These are phyloP conservation scores for Rhizoctonia solani DNA, from an alignment of 1,284 basidiomycete genomes.

Conservation along the genomic window DNA sequence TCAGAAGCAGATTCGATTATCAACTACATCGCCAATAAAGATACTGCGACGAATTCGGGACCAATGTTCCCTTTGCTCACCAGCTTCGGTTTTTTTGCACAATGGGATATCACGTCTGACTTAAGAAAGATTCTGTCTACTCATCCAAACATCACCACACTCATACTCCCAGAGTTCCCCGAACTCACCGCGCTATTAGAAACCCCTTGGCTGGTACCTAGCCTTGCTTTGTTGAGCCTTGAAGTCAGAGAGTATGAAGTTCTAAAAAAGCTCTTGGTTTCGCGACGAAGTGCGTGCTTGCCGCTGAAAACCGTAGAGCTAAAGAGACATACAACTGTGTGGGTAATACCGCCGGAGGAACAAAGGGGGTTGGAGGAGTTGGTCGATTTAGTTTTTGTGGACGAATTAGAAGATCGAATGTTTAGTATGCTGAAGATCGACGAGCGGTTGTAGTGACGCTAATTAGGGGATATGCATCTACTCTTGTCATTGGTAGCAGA, in stretches of 20 bases:
- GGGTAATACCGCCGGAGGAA: not conserved
- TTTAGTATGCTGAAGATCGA: too few species aligned
- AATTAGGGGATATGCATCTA: too few species aligned
- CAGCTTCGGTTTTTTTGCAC: not conserved
- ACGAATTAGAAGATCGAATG: not conserved
- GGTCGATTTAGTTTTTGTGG: slow-evolving; percentile 12
- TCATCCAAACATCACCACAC: not conserved
- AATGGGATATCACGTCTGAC: not conserved
- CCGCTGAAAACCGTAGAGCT: too few species aligned
- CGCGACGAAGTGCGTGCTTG: too few species aligned
- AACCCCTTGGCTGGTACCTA: not conserved
- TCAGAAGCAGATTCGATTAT: too few species aligned
- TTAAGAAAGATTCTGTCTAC: not conserved
- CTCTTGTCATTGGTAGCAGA: too few species aligned
- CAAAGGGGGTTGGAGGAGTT: not conserved
- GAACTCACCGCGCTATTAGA: not conserved
- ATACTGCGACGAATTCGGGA: not conserved
- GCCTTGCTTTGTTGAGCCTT: not conserved
- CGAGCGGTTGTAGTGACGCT: too few species aligned
- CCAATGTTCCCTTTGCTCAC: not conserved
- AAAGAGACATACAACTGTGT: not conserved
- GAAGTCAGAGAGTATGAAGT: not conserved
- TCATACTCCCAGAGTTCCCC: not conserved
- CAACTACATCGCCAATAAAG: too few species aligned
- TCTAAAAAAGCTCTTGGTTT: not conserved